Base-by-base conservation (phyloP, 2,329 filamentous ascomycete species). In the Sporothrix pallida region DNA sequence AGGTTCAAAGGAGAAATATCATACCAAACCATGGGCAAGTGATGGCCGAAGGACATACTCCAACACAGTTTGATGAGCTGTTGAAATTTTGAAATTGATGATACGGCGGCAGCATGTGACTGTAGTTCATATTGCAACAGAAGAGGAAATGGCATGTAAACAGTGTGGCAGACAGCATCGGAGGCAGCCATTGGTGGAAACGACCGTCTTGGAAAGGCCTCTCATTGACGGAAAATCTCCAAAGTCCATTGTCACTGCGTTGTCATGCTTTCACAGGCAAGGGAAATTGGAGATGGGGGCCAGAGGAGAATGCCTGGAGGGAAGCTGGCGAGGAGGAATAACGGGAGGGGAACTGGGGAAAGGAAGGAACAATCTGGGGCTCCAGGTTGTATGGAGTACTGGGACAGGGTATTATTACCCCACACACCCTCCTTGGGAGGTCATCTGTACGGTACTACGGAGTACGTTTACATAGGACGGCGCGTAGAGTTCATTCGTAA, bases 151-250 rank as follows among this genome's bases (percentile, higher is more conserved):
- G 17, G 44, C 3, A 15, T 26, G 37, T 37, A 26, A 60, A 26
- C 31, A 13, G 37, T 23, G 31, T 23, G 3, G 63, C n/a, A 26
- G 10, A 37, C 23, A 9, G 12, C 2, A 52, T 4, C 20, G 44
- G 31, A 7, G 31, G 15, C 46, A 9, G 12, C 20, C 46, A 68
- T 50, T 50, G 23, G 65, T 68, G 65, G 65, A 68, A 52, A 68
- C 23, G 46, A 8, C 20, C 20, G 1, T 50, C 44, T 31, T 31
- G 63, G 46, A 50, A 17, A 52, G 46, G 12, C 65, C 6, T 50
- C 44, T 37, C 23, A 68, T 68, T 68, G 65, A 46, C 52, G 65
- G 65, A 68, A 68, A 67, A 67, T 50, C 6, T 23, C 23, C 8
- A 52, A 8, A 9, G 46, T 37, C 7, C 31, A 56, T 15, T 13